Conservation (phyloP, 345 rosid genomes). For the Raphanus raphanistrum region DNA sequence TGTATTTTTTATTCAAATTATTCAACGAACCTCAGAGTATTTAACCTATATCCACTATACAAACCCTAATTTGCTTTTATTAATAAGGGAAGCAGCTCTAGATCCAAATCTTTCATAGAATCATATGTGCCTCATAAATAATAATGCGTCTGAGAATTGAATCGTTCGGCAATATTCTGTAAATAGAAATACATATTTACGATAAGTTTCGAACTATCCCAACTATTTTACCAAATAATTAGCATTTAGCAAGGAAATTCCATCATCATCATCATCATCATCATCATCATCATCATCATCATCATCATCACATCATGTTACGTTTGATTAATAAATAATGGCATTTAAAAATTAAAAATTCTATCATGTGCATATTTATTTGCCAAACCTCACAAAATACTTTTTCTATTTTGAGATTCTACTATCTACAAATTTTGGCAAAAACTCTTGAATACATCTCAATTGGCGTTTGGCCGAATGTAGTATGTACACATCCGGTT, state of each 20-base stretch:
- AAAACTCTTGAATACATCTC: not conserved
- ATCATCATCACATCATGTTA: no score
- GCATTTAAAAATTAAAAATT: no score
- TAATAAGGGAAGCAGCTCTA: constrained; percentile 1
- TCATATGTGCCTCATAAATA: not conserved
- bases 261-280: no score
- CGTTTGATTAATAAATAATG: no score
- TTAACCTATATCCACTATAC: not conserved
- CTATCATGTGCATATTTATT: not conserved
- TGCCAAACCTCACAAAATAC: not conserved
- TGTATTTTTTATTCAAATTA: not conserved
- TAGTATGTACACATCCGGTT: not conserved
- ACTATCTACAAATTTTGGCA: not conserved
- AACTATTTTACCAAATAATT: not conserved
- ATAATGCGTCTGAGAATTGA: not conserved
- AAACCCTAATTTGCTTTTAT: constrained; percentile 5
- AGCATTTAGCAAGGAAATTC: not conserved
- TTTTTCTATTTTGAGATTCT: not conserved
- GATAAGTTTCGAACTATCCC: not conserved
- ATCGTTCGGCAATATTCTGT: constrained; percentile 1
- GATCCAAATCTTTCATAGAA: constrained; percentile 10
- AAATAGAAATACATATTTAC: not conserved
- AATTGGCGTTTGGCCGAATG: not conserved
- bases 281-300: no score
- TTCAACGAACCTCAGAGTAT: constrained; percentile 6